Conservation (phyloP, 495 filamentous ascomycete species). For the Neurospora intermedia region DNA sequence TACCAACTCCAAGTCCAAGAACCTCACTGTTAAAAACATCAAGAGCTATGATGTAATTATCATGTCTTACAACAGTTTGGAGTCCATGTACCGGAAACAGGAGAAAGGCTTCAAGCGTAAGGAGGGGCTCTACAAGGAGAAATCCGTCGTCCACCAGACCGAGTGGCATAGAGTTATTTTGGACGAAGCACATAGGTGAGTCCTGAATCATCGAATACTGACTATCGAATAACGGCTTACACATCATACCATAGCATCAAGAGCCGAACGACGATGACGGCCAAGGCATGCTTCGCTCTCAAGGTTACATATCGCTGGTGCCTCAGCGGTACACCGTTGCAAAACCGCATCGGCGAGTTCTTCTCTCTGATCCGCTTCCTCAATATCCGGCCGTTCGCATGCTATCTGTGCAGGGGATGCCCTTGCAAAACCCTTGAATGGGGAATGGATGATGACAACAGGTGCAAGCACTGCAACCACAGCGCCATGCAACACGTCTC, state of each 20-base stretch:
- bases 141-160: constrained; percentile 78
- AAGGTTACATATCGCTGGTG: constrained; percentile 87
- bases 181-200: constrained; percentile 68
- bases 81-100: constrained; percentile 85
- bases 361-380: constrained; percentile 91
- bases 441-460: constrained; percentile 56
- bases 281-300: constrained; percentile 87
- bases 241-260: constrained; percentile 55
- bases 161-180: constrained; percentile 85
- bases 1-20: constrained; percentile 71
- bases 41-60: constrained; percentile 84
- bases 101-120: constrained; percentile 80
- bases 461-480: constrained; percentile 53
- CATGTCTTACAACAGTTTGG: constrained; percentile 90
- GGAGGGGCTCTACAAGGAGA: constrained; percentile 57
- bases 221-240: no score
- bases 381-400: constrained; percentile 75
- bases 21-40: constrained; percentile 57
- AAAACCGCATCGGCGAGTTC: constrained; percentile 95
- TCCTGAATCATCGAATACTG: no score
- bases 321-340: constrained; percentile 85
- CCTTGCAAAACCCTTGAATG: constrained; percentile 73
- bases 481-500: constrained; percentile 78
- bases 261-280: constrained; percentile 73
- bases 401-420: constrained; percentile 85